These are phyloP conservation scores for Pseudozyma tsukubaensis DNA, from an alignment of 1,284 basidiomycete species.

Conservation along the genomic window DNA sequence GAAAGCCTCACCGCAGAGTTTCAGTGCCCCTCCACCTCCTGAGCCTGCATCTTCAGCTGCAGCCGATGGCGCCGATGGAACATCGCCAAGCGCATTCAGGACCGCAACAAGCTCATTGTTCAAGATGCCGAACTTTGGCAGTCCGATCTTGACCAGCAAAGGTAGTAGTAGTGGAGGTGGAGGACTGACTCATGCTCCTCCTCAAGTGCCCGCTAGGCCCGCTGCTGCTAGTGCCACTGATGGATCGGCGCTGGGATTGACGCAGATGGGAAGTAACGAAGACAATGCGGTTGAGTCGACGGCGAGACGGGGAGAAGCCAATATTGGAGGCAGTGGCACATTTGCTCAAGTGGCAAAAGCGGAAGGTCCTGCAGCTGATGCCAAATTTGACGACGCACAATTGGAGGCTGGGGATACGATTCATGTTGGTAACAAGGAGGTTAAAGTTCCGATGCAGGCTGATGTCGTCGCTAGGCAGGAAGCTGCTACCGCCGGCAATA, in stretches of 20 bases:
- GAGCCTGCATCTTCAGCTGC: not conserved
- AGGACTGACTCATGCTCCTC: conserved; percentile 5
- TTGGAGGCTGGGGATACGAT: conserved; percentile 22
- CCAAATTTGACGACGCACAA: conserved; percentile 21
- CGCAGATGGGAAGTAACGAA: conserved; percentile 2
- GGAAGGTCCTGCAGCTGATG: conserved; percentile 28
- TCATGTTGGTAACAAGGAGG: conserved; percentile 21
- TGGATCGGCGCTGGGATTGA: conserved; percentile 17
- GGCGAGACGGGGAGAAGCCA: not conserved
- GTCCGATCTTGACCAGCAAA: conserved; percentile 17
- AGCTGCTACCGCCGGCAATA: not conserved
- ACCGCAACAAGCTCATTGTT: conserved; percentile 27
- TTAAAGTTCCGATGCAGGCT: conserved; percentile 13
- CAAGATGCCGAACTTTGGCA: conserved; percentile 45
- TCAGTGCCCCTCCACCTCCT: conserved; percentile 45
- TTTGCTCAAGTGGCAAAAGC: conserved; percentile 33
- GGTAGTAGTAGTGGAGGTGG: not conserved
- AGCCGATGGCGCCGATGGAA: conserved; percentile 10
- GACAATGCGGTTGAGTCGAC: not conserved
- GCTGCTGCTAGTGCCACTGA: not conserved
- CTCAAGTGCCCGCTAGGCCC: conserved; percentile 14
- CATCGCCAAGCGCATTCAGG: conserved; percentile 32
- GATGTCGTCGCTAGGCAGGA: not conserved
- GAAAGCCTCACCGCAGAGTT: conserved; percentile 55
- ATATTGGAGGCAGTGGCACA: not conserved